A percentile compares a stretch with the other conserved stretches of the same genome.
These are phyloP conservation scores for Avena atlantica DNA, from an alignment of 176 grass and related monocot genomes.

Conservation along the genomic window DNA sequence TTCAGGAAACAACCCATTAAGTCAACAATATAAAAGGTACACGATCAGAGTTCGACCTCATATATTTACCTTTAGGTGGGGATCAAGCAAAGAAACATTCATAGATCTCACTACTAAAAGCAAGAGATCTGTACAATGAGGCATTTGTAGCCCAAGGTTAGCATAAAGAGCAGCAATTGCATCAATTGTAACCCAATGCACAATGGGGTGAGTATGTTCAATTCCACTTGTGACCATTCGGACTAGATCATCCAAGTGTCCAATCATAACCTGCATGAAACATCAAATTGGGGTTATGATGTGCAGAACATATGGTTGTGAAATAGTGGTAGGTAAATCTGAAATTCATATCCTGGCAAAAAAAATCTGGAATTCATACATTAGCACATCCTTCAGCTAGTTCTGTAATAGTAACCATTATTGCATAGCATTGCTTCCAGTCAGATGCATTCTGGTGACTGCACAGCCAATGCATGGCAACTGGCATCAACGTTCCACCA, in stretches of 20 bases:
- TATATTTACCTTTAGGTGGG: too few species aligned
- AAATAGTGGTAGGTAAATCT: neutral
- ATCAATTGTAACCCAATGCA: neutral
- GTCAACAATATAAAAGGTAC: too few species aligned
- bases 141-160: neutral
- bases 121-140: neutral
- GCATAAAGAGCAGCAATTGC: neutral
- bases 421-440: neutral
- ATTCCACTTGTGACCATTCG: neutral
- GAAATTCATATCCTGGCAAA: too few species aligned
- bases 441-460: neutral
- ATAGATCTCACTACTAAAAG: neutral
- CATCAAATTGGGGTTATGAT: neutral
- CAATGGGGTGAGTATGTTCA: neutral
- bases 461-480: neutral
- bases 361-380: neutral
- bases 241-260: neutral
- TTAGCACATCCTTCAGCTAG: neutral
- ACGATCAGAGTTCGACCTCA: too few species aligned
- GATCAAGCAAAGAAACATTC: neutral
- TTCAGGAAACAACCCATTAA: too few species aligned
- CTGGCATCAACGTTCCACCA: neutral
- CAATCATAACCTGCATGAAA: neutral
- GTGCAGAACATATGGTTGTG: neutral
- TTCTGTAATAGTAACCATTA: neutral